Base-by-base conservation (phyloP, 352 stramenopile species). In the Phytophthora fragariae region DNA sequence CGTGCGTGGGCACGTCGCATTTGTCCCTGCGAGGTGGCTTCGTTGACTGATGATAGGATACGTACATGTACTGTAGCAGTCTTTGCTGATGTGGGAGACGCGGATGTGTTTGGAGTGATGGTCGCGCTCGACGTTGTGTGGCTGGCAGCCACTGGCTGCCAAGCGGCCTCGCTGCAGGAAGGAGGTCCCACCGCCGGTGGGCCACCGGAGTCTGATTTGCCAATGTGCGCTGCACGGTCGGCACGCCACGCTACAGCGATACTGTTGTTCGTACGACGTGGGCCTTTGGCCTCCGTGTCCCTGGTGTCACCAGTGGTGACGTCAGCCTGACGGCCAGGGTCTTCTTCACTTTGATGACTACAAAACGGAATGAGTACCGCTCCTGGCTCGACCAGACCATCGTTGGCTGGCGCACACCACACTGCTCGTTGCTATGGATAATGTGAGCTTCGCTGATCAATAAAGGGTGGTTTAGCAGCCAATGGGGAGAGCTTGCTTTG, bases 191-290 rank as follows among this genome's bases (percentile, higher is more conserved):
- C 19, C 19, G 19, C 19, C 19, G 19, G 19, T 21, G 19, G 19
- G 19, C 19, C 19, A 21, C 62, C 24, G 49, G 56, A 75, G 64
- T 62, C 65, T 73, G 70, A 76, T 76, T 69, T 68, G 63, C 31
- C 44, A 57, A n/a, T 33, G 57, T 39, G 35, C 35, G 11, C 35
- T 39, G 46, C 64, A 55, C 56, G 24, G 41, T 12, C 27, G 58
- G 33, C 59, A 69, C 59, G 53, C 54, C 41, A 65, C 11, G 44
- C 64, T 59, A 64, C 63, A 58, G 56, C 37, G 3, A 27, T 27
- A 27, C 24, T 62, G 66, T 73, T 68, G 66, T 62, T 63, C 54
- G 59, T 65, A 54, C 66, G 31, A 24, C 49, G 21, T 27, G 24
- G 24, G 24, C 24, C 24, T 3, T 37, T 47, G 21, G 17, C 44